Percentiles rank a stretch among this genome's conserved stretches.
phyloP scores from a whole-genome alignment of 805 yeast species.

The Kluyveromyces siamensis region DNA sequence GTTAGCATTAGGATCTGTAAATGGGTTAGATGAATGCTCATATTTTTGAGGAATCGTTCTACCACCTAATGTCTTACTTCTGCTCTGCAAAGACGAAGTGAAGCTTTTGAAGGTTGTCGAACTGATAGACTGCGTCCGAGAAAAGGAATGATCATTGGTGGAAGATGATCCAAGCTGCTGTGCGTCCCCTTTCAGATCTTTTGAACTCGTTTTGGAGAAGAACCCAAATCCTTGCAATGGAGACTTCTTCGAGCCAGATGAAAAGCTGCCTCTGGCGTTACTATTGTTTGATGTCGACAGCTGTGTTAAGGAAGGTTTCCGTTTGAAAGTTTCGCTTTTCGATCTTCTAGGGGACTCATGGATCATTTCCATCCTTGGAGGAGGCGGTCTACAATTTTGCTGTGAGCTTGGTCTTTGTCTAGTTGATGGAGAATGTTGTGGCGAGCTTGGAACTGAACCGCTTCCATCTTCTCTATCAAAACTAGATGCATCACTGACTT shows the following conservation, averaged over 20 bases:
- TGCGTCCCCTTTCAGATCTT: slow-evolving; percentile 11
- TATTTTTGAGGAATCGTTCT: slow-evolving; percentile 39
- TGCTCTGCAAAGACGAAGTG: slow-evolving; percentile 28
- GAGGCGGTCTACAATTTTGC: slow-evolving; percentile 1
- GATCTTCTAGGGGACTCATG: slow-evolving; percentile 9
- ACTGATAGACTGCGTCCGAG: slow-evolving; percentile 29
- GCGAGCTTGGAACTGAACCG: background rate
- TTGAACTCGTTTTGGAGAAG: slow-evolving; percentile 23
- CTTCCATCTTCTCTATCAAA: background rate
- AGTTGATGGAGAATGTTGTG: slow-evolving; percentile 4
- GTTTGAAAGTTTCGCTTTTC: slow-evolving; percentile 16
- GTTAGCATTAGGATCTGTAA: slow-evolving; percentile 4
- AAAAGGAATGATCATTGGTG: slow-evolving; percentile 11
- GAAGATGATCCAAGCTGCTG: background rate
- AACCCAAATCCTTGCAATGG: slow-evolving; percentile 27
- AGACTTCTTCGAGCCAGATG: slow-evolving; percentile 21
- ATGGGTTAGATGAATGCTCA: slow-evolving; percentile 27
- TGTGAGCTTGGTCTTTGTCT: background rate
- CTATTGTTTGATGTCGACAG: slow-evolving; percentile 20
- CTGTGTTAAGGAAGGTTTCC: slow-evolving; percentile 25
- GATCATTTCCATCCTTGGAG: slow-evolving; percentile 3
- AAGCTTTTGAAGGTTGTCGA: slow-evolving; percentile 26
- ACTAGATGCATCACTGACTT: slow-evolving; percentile 1
- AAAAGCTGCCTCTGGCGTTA: slow-evolving; percentile 6
- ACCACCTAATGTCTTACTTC: slow-evolving; percentile 34